Percentiles rank a stretch among this genome's conserved stretches.
These are phyloP conservation scores for Aureobasidium mangrovei DNA, from an alignment of 2,329 filamentous ascomycete genomes.

Conservation along the genomic window DNA sequence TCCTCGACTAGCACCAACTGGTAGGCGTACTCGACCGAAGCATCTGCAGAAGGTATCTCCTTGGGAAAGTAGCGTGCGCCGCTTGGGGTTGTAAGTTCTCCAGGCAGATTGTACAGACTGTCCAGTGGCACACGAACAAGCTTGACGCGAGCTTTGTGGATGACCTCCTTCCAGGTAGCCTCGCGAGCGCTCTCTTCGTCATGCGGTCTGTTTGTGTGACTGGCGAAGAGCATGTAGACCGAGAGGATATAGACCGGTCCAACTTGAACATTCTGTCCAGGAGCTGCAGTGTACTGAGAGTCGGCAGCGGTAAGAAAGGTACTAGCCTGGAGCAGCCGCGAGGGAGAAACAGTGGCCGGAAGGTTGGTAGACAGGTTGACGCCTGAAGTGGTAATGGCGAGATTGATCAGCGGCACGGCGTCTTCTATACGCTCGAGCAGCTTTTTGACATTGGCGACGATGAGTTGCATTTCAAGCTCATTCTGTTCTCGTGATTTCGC, in stretches of 20 bases:
- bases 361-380: conserved; percentile 74
- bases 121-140: conserved; percentile 61
- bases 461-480: conserved; percentile 55
- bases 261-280: conserved; percentile 62
- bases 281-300: conserved; percentile 63
- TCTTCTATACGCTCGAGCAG: conserved; percentile 76
- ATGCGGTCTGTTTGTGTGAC: conserved; percentile 55
- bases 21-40: conserved; percentile 62
- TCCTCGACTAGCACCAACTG: conserved; percentile 78
- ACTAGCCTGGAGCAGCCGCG: conserved; percentile 82
- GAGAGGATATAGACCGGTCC: conserved; percentile 81
- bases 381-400: conserved; percentile 90
- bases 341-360: conserved; percentile 78
- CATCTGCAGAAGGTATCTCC: conserved; percentile 34
- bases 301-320: conserved; percentile 84
- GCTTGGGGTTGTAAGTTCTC: conserved; percentile 14
- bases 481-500: conserved; percentile 47
- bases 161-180: conserved; percentile 89
- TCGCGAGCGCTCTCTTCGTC: conserved; percentile 51
- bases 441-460: conserved; percentile 66
- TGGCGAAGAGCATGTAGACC: conserved; percentile 88
- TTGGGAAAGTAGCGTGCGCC: conserved; percentile 18
- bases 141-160: conserved; percentile 83
- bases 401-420: conserved; percentile 80
- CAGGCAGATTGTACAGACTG: conserved; percentile 39